Evolutionary conservation across 441 rosid genomes (phyloP).

Genomic region (Capsella rubella): DNA sequence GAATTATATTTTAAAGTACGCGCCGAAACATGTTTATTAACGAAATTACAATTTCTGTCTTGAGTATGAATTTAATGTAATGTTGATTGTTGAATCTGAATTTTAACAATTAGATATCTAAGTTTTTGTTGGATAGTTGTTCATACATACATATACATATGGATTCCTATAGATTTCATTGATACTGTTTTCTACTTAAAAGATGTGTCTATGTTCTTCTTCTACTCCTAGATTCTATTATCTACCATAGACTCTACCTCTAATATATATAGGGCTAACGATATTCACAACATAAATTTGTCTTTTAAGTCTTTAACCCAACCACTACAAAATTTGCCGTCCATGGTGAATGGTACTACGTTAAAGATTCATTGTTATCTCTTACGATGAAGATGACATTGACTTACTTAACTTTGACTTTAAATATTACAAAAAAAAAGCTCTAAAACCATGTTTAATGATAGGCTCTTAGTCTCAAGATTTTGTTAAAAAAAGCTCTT

Average conservation of each 20-base stretch:
- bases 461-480: no score
- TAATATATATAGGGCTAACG: background rate
- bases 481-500: no score
- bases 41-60: no score
- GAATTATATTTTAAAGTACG: background rate
- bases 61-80: no score
- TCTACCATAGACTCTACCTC: background rate
- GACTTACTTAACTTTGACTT: background rate
- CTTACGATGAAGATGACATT: no score
- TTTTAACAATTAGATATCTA: no score
- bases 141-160: no score
- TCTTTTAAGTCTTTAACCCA: background rate
- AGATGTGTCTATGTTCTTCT: background rate
- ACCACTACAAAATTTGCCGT: constrained; percentile 13
- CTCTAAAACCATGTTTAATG: no score
- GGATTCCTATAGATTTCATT: no score
- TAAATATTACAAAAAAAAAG: background rate
- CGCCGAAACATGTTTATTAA: background rate
- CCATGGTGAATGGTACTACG: background rate
- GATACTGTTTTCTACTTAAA: no score
- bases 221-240: background rate
- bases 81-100: no score
- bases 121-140: no score
- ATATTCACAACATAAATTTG: constrained; percentile 15
- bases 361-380: background rate